Evolutionary conservation across 176 grass and related monocot species (phyloP).

Genomic region (sorghum (Sorghum bicolor)): DNA sequence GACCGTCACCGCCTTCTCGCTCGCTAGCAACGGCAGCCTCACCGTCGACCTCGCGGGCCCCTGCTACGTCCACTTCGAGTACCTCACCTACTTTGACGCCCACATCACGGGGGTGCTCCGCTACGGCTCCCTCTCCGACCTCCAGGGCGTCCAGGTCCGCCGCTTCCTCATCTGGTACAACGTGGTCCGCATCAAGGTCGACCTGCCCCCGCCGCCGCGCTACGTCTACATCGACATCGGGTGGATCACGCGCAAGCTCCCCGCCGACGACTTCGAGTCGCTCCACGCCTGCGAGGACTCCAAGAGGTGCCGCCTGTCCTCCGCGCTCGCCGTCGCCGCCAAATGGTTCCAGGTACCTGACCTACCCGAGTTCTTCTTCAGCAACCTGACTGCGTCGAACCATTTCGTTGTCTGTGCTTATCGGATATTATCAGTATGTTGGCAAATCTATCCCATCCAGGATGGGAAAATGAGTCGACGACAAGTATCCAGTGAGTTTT

Average conservation of each 20-base stretch:
- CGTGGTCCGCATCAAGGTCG: slow-evolving; percentile 65
- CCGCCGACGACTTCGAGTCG: slow-evolving; percentile 56
- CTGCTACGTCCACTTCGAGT: slow-evolving; percentile 60
- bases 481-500: neutral
- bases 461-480: neutral
- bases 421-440: neutral
- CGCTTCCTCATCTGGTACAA: slow-evolving; percentile 70
- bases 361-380: neutral
- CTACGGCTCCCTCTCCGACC: slow-evolving; percentile 50
- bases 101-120: slow-evolving; percentile 47
- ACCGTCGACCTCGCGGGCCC: slow-evolving; percentile 52
- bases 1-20: slow-evolving; percentile 58
- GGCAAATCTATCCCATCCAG: neutral
- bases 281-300: slow-evolving; percentile 49
- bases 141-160: slow-evolving; percentile 55
- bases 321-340: slow-evolving; percentile 30
- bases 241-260: slow-evolving; percentile 69
- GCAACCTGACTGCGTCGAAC: neutral
- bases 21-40: slow-evolving; percentile 52
- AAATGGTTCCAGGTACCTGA: slow-evolving; percentile 36
- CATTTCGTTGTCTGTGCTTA: neutral
- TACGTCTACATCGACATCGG: slow-evolving; percentile 75
- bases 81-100: slow-evolving; percentile 45
- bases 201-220: slow-evolving; percentile 53
- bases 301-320: slow-evolving; percentile 40